Conservation (phyloP, 2,329 filamentous ascomycete species). For the Mycosphaerella sp. region DNA sequence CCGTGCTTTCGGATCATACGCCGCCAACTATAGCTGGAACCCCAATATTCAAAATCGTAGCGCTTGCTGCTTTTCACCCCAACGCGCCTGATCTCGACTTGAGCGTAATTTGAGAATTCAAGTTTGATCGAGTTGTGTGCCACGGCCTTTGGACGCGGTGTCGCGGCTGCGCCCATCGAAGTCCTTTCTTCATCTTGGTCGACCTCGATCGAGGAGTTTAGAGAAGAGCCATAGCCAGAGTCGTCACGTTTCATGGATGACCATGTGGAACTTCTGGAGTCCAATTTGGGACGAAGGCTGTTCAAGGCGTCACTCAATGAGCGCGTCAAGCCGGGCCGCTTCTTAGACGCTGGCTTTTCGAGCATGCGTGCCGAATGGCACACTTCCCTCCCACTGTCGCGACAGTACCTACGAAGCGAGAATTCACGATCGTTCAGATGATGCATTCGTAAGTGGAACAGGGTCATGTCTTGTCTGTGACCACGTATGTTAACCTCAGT, state of each 20-base stretch:
- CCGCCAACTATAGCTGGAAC: conserved; percentile 76
- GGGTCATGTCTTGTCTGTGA: conserved; percentile 55
- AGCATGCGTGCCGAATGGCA: conserved; percentile 75
- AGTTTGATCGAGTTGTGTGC: conserved; percentile 67
- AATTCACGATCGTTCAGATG: conserved; percentile 81
- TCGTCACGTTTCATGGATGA: conserved; percentile 50
- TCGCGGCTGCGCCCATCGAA: conserved; percentile 9
- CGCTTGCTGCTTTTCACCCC: conserved; percentile 62
- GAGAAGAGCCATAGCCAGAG: conserved; percentile 52
- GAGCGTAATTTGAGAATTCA: conserved; percentile 96
- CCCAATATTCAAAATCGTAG: conserved; percentile 96
- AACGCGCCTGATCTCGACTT: conserved; percentile 70
- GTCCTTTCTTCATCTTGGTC: conserved; percentile 49
- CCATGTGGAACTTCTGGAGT: conserved; percentile 40
- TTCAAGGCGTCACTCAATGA: conserved; percentile 57
- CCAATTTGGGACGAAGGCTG: conserved; percentile 51
- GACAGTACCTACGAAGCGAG: conserved; percentile 83
- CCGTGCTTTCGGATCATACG: conserved; percentile 64
- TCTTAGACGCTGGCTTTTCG: conserved; percentile 45
- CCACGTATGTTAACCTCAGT: conserved; percentile 59
- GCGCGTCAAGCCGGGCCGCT: conserved; percentile 49
- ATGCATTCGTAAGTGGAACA: conserved; percentile 95
- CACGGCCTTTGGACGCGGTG: conserved; percentile 5
- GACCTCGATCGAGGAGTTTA: conserved; percentile 31
- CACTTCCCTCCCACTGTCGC: conserved; percentile 87